Base-by-base conservation (phyloP, 2,329 filamentous ascomycete genomes). In the Venturia pyrina region DNA sequence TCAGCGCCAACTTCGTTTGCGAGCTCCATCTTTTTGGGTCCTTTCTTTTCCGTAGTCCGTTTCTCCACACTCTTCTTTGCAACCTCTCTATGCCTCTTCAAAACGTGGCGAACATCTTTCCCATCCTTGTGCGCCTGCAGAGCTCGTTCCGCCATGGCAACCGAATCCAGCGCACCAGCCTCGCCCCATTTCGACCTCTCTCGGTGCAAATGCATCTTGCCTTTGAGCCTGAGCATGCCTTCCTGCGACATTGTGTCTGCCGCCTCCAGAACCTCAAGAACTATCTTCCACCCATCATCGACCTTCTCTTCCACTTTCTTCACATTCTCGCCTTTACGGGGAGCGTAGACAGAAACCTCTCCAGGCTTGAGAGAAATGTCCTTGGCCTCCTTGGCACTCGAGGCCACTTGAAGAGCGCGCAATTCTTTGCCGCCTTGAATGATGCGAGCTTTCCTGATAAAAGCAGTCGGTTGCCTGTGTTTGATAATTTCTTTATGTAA, bases 401-500 rank as follows among this genome's bases (percentile, higher is more conserved):
- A 34, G 13, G 43, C 62, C 3, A 41, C n/a, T 28, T 62, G 24
- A 10, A 66, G 64, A 40, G 64, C 64, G 2, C 24, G 34, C 21
- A 61, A 21, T 32, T 66, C 64, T 44, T 66, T 66, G 40, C 34
- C 41, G 13, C 64, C 64, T 44, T 66, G 64, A 17, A 66, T 41
- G 21, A 66, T 62, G 34, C 64, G 64, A 24, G 64, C 64, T 56
- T 62, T 66, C 17, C 64, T 37, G 37, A 66, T 50, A 40, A 66
- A 66, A 13, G 40, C 53, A 17, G 64, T 66, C 17, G 64, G 64
- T 34, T 61, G 56, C 15, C 57, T 32, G 15, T 40, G 28, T 44
- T 85, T 82, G 68, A 82, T 78, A 1, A 80, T 74, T 71, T 89
- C 84, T 69, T 87, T 87, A 41, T 84, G 80, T 0, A 88, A 72